Conservation (phyloP, 208 protist species). For the Entamoeba moshkovskii region DNA sequence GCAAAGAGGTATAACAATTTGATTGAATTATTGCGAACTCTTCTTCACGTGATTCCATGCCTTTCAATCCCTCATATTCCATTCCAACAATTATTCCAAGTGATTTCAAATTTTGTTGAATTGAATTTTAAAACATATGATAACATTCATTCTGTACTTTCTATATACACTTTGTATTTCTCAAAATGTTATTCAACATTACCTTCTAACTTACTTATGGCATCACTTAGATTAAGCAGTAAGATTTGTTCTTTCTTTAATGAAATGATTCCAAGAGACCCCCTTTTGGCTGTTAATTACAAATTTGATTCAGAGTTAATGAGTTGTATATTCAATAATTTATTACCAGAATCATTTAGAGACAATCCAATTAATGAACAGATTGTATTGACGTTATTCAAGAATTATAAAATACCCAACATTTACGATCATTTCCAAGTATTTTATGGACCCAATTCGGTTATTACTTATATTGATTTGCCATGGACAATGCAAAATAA, state of each 20-base stretch:
- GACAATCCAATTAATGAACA: neutral
- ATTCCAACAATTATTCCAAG: neutral
- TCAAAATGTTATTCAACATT: neutral
- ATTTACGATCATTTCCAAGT: neutral
- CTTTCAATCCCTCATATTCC: neutral
- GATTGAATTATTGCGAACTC: neutral
- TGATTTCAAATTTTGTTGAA: neutral
- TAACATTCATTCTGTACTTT: neutral
- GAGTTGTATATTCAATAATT: neutral
- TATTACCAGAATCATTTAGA: neutral
- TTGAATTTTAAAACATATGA: neutral
- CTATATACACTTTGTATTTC: neutral
- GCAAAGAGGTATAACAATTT: neutral
- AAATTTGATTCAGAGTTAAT: neutral
- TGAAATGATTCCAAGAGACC: neutral
- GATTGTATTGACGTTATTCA: neutral
- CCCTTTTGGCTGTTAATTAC: neutral
- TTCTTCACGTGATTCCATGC: neutral
- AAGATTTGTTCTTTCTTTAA: neutral
- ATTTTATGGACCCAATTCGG: neutral
- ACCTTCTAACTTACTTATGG: neutral
- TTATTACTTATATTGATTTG: neutral
- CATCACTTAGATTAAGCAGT: neutral
- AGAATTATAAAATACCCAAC: neutral
- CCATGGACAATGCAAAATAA: neutral